Base-by-base conservation (phyloP, 108 stramenopile species). In the Chaetoceros muelleri region DNA sequence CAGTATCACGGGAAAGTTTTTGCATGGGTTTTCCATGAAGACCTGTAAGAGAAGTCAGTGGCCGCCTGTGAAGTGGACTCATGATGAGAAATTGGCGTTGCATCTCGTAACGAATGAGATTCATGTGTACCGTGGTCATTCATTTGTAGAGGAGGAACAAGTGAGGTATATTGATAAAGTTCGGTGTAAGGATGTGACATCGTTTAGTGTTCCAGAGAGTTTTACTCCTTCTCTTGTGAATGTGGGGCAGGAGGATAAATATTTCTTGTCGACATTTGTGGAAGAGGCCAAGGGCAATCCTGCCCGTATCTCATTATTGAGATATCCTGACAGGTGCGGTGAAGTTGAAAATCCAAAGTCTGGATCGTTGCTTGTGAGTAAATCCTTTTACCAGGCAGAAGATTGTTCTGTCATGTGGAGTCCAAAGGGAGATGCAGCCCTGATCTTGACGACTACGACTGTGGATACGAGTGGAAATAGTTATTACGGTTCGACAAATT, bases 401-500 rank as follows among this genome's bases (percentile, higher is more conserved):
- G 89, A 93, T 64, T 71, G 72, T 45, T 62, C 30, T 16, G 69
- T 88, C 5, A 57, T 74, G 22, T 95, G 87, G 87, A 78, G 71
- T 24, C 87, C 89, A 51, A 78, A 66, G 23, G 90, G 85, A 44
- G 82, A 88, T 67, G 51, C 76, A 2, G 87, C 87, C 22, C 58
- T 95, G 49, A 64, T 95, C 30, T 69, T 81, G 8, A 71, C 94
- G 13, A 92, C 92, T 73, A 95, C 91, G 18, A 60, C 87, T 3
- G 89, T 98, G 3, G 97, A 98, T 79, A 67, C 87, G 26, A 86
- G 93, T 22, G 95, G 95, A 5, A 54, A 84, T 62, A 88, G 84
- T 13, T 98, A 98, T 70, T 98, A 98, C 57, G 97, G 97, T 23
- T 89, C 90, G 20, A 90, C 94, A 0, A 79, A 86, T 28, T 51